Evolutionary conservation across 805 yeast species (phyloP), one percentile per base, ranked within the genome.

Genomic region (Sporopachydermia quercuum): DNA sequence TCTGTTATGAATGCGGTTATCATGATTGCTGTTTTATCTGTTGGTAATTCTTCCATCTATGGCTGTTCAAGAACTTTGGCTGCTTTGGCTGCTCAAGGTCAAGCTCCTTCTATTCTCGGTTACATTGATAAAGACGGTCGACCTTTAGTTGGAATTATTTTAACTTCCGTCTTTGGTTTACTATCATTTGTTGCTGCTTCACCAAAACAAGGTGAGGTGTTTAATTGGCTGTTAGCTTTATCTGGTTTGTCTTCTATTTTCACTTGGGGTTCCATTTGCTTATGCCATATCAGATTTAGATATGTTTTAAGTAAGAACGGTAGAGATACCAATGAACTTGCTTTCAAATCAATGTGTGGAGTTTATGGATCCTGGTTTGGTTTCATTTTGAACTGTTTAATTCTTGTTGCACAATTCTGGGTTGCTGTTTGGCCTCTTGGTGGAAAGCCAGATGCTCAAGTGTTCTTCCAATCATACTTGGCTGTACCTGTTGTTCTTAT

Each of bases 391-490:
- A 76, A 76, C 54, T 33, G 68, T 19, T 55, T 78, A 41, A 76
- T 83, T 45, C 63, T 85, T 43, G 61, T 71, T 42, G 83, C 86
- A 19, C 87, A 81, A 60, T 81, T 84, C 65, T 84, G 89, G 84
- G 67, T 78, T 43, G 87, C 91, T 4, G 60, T 80, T 35, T 82
- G 66, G 67, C 94, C 94, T 40, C 52, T 74, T 60, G 75, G 66
- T 11, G 56, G 38, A 11, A 19, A 40, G 1, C 61, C 67, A 15
- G 45, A 50, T 39, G 67, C 67, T 18, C 30, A 42, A 15, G 46
- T 37, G 42, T 76, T 76, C 57, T 75, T 76, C 64, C 60, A 65
- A 56, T 58, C 62, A 39, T 76, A 74, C 52, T 55, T 76, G 38
- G 76, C 78, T 3, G 58, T 57, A 2, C 66, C 67, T 3, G 56